Base-by-base conservation (phyloP, 768 basidiomycete genomes). In the Collybiopsis luxurians region DNA sequence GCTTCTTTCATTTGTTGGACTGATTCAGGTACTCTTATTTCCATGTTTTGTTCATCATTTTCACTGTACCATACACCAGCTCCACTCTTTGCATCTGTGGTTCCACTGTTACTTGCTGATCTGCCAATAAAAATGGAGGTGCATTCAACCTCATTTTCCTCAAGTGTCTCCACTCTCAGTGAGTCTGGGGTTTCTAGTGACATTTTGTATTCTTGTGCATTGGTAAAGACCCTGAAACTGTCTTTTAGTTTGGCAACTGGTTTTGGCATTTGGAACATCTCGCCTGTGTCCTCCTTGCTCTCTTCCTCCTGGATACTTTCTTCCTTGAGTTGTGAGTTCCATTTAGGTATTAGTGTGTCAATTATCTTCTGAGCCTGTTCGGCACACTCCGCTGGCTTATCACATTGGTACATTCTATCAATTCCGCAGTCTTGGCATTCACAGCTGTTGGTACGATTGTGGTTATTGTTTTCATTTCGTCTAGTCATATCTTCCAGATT, bases 391-490 rank as follows among this genome's bases (percentile, higher is more conserved):
- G 13, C 21, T 42, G 53, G 53, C 36, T 26, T 19, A 3, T 44
- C 24, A n/a, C 53, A 54, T 4, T 4, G 5, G 4, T 13, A 23
- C 4, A 19, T 6, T 44, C 53, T 24, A 2, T 3, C 21, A 2
- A 9, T 19, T 23, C 2, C 28, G n/a, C 53, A 54, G 19, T 42
- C 39, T 15, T 38, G 11, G 28, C 53, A 54, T 44, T 17, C 30
- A 21, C 53, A 54, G 23, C 43, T 44, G 10, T 19, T 17, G 21
- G n/a, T n/a, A 2, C 17, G 21, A 4, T 12, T 4, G 24, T 54
- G 38, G 11, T 24, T n/a, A 13, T n/a, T 27, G 19, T n/a, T 40
- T 12, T 27, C 4, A 39, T 40, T 23, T 55, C 65, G 66, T 12
- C 55, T 50, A 26, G 54, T 59, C 23, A 45, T 44, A 30, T 43